Evolutionary conservation across 805 yeast species (phyloP).

Genomic region (Myxozyma kluyveri): DNA sequence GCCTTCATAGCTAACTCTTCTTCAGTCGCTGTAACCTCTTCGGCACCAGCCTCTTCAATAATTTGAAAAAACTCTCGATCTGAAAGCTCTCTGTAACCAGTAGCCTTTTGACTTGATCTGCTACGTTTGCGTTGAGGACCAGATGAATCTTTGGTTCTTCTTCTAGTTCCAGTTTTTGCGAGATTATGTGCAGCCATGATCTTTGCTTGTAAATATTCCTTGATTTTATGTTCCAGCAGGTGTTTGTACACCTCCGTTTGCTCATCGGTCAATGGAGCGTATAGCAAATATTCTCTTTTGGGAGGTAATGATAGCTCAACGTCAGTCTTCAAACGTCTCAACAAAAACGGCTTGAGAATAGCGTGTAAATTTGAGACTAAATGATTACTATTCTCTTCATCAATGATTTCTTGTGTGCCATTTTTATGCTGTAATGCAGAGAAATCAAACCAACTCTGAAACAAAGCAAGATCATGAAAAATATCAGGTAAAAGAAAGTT

Average conservation of each 20-base stretch:
- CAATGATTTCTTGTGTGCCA: slow-evolving; percentile 52
- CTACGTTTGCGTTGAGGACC: slow-evolving; percentile 1
- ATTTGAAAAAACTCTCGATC: slow-evolving; percentile 13
- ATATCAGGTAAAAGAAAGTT: slow-evolving; percentile 92
- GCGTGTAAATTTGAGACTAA: slow-evolving; percentile 78
- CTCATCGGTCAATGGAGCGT: slow-evolving; percentile 59
- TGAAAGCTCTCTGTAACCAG: slow-evolving; percentile 9
- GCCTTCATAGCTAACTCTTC: background rate
- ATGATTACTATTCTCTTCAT: slow-evolving; percentile 55
- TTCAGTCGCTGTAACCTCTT: background rate
- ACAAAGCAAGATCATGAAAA: slow-evolving; percentile 82
- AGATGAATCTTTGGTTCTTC: background rate
- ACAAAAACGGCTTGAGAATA: slow-evolving; percentile 80
- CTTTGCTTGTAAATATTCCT: slow-evolving; percentile 36
- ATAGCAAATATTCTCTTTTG: slow-evolving; percentile 83
- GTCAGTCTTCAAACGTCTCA: slow-evolving; percentile 74
- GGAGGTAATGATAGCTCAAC: slow-evolving; percentile 74
- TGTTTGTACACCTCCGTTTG: slow-evolving; percentile 63
- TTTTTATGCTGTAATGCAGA: slow-evolving; percentile 40
- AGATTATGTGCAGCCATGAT: slow-evolving; percentile 30
- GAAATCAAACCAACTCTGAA: slow-evolving; percentile 93
- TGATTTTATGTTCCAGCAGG: slow-evolving; percentile 44
- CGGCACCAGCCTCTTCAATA: slow-evolving; percentile 5
- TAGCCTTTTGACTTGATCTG: background rate
- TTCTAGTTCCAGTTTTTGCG: background rate